Conservation (phyloP, 352 stramenopile species). For the Albugo laibachii region DNA sequence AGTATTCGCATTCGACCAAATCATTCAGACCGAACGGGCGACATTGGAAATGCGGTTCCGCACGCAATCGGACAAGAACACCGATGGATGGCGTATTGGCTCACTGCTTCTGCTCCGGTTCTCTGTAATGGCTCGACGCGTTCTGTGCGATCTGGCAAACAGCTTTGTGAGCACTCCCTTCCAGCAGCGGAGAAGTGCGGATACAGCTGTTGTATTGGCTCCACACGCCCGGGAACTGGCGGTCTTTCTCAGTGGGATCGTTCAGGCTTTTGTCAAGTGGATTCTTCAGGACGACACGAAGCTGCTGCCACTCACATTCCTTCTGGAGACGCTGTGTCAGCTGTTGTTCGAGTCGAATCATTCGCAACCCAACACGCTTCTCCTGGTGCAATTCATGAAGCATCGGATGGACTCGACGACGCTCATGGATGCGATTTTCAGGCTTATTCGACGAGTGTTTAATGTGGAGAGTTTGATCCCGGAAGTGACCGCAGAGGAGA, state of each 20-base stretch:
- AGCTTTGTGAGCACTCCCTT: conserved; percentile 35
- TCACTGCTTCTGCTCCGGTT: conserved; percentile 65
- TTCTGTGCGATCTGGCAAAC: conserved; percentile 44
- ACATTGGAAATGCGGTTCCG: conserved; percentile 31
- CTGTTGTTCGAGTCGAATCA: conserved; percentile 61
- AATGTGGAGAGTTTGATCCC: not conserved
- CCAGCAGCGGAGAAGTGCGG: conserved; percentile 46
- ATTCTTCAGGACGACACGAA: conserved; percentile 9
- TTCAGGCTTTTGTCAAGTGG: conserved; percentile 30
- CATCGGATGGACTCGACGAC: conserved; percentile 2
- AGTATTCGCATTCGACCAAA: conserved; percentile 52
- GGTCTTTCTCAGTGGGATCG: conserved; percentile 17
- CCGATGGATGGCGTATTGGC: conserved; percentile 57
- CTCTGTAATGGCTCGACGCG: conserved; percentile 36
- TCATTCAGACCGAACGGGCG: conserved; percentile 51
- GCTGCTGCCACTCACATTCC: conserved; percentile 32
- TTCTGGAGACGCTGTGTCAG: conserved; percentile 55
- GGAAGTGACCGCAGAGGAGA: not conserved
- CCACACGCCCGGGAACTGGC: conserved; percentile 32
- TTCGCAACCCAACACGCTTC: conserved; percentile 49
- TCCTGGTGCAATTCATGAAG: conserved; percentile 43
- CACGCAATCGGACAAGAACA: conserved; percentile 1
- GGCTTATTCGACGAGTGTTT: too few species aligned
- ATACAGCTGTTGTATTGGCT: conserved; percentile 26
- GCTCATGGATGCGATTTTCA: not conserved